Base-by-base conservation (phyloP, 441 rosid species). In the Populus hybrid region DNA sequence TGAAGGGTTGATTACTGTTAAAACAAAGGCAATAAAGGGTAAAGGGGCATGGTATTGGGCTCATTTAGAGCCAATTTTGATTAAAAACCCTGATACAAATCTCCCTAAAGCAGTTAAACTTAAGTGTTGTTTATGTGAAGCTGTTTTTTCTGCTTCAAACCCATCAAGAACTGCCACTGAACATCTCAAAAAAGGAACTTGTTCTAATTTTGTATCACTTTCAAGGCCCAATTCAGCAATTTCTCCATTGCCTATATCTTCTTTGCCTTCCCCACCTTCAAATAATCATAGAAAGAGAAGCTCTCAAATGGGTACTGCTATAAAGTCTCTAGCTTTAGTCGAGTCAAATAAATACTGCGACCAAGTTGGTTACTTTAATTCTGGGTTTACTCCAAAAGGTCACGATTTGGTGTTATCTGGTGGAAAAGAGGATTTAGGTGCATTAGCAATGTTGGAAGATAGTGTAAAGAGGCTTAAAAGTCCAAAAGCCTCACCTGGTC, bases 61-160 rank as follows among this genome's bases (percentile, higher is more conserved):
- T 0, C 91, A 88, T 77, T 80, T 91, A 2, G 93, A 91, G 79
- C 95, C 95, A 4, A 70, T 91, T 61, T 89, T 91, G 8, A 30
- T 87, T 6, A 85, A 57, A 34, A 85, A 88, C 87, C 80, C 89
- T 6, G 93, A 91, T 32, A 86, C 90, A 0, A 82, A 82, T 32
- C 85, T 91, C 50, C 85, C 93, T 1, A 91, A 88, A 83, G 91
- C 92, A 0, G 95, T 91, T 30, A 91, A 91, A 81, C 93, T 91
- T 78, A 85, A 77, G 82, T 91, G 95, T 71, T 85, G 84, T 18
- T 78, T 95, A 14, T 95, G 99, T 83, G 91, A 94, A 79, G 92
- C 99, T 67, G 87, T 90, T 73, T 95, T 95, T 88, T 95, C 99
- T 38, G 98, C 99, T 82, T 95, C 99, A 7, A 96, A 96, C 79